Base-by-base conservation (phyloP, 495 filamentous ascomycete genomes). In the Elaphomyces granulatus region DNA sequence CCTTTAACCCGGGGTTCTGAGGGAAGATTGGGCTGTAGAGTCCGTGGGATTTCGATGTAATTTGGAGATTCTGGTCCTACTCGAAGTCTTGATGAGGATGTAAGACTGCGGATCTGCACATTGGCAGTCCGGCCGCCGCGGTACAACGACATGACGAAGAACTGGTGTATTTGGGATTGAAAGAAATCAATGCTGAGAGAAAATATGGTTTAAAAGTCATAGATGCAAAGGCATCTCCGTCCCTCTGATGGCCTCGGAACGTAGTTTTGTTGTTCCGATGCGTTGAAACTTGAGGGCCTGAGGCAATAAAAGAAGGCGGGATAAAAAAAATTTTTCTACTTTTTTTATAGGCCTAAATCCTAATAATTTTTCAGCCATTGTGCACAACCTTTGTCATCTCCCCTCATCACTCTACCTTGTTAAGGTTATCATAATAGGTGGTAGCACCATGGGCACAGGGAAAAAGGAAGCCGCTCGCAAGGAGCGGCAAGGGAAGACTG, bases 401-500 rank as follows among this genome's bases (percentile, higher is more conserved):
- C 40, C 30, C 21, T 34, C 15, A 32, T 33, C 31, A 3, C 15
- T 36, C 31, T 35, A 16, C 15, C 15, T 35, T 35, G 15, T 35
- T 35, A 8, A 20, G 15, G 23, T 40, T n/a, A 40, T 15, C 36
- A 45, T 23, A 50, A 46, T 43, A 45, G 46, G 36, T 46, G 40
- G 40, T 4, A 35, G 52, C 47, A 74, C 42, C 40, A 96, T 98
- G 90, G 92, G 92, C 64, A 87, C 82, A 36, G 80, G 77, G 49
- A 98, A 96, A 74, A 96, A 95, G 66, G 90, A 98, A 60, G 77
- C 72, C 46, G 66, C 64, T 54, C 79, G 90, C 57, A 79, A 80
- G 61, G 70, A 69, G 70, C 68, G 84, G 48, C 74, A 93, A 69
- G 85, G 86, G 37, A 86, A 87, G 68, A 64, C 66, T 36, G 71